These are phyloP conservation scores for Clarireedia paspali DNA, from an alignment of 2,329 filamentous ascomycete genomes.

Conservation along the genomic window DNA sequence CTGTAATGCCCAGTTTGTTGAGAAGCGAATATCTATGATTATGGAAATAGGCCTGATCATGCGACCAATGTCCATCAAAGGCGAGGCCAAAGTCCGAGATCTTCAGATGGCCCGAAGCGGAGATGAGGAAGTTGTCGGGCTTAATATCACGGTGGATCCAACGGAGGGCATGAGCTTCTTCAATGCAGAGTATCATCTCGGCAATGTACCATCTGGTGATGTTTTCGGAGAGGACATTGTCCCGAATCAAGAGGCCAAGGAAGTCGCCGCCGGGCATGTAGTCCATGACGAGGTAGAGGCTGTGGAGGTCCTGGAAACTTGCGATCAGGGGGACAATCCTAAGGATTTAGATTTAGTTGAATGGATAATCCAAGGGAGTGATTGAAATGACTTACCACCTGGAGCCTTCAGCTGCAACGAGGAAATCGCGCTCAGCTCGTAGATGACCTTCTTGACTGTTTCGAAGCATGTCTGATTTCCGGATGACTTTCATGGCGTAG, in stretches of 20 bases:
- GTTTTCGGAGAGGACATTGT: conserved; percentile 72
- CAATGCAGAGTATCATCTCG: conserved; percentile 92
- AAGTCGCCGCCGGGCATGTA: conserved; percentile 98
- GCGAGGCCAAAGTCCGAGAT: conserved; percentile 95
- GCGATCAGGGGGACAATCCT: conserved; percentile 81
- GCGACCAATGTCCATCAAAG: conserved; percentile 92
- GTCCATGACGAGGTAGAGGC: conserved; percentile 93
- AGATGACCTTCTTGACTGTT: conserved; percentile 90
- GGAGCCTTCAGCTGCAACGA: conserved; percentile 82
- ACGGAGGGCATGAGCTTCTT: conserved; percentile 78
- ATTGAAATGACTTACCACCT: conserved; percentile 48
- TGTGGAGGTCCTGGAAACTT: conserved; percentile 79
- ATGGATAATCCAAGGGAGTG: not conserved
- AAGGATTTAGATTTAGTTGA: conserved; percentile 5
- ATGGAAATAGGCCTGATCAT: conserved; percentile 81
- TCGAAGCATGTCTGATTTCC: conserved; percentile 85
- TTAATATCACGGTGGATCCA: conserved; percentile 97
- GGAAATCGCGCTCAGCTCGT: conserved; percentile 82
- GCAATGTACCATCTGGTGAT: conserved; percentile 82
- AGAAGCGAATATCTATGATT: conserved; percentile 74
- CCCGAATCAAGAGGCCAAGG: conserved; percentile 74
- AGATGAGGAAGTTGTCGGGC: conserved; percentile 93
- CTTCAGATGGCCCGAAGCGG: conserved; percentile 79
- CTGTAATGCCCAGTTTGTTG: conserved; percentile 63
- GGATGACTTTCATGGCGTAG: conserved; percentile 95